These are phyloP conservation scores for Paramecium bursaria DNA, from an alignment of 73 alveolate genomes.

Conservation along the genomic window DNA sequence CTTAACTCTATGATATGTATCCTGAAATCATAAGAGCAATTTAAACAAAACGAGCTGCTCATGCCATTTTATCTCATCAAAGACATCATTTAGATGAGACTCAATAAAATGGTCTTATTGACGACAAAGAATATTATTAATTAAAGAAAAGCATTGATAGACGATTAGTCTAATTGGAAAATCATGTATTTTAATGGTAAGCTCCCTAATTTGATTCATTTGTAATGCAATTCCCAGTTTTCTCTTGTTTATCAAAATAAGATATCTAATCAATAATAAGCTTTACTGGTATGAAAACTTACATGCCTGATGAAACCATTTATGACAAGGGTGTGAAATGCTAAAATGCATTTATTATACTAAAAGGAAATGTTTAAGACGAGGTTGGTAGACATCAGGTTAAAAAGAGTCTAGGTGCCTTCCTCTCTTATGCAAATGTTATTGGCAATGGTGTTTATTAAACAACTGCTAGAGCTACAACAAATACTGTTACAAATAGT, in stretches of 20 bases:
- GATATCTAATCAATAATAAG: conserved; percentile 52
- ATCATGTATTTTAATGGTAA: conserved; percentile 61
- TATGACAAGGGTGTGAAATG: conserved; percentile 67
- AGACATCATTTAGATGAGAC: conserved; percentile 61
- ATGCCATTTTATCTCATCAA: conserved; percentile 61
- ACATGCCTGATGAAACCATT: conserved; percentile 46
- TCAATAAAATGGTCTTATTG: conserved; percentile 60
- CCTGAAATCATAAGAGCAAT: conserved; percentile 76
- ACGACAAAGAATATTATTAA: conserved; percentile 59
- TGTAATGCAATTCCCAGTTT: conserved; percentile 67
- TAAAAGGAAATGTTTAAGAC: conserved; percentile 65
- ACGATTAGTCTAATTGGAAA: conserved; percentile 61
- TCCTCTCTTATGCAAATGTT: conserved; percentile 63
- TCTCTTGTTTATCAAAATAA: conserved; percentile 40
- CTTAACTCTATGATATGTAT: conserved; percentile 64
- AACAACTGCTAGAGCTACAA: conserved; percentile 28
- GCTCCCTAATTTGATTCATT: conserved; percentile 59
- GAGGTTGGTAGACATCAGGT: conserved; percentile 43
- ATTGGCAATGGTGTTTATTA: conserved; percentile 33
- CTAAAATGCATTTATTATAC: conserved; percentile 44
- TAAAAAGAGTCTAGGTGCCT: conserved; percentile 61
- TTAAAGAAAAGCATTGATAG: conserved; percentile 50
- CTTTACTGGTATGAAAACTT: conserved; percentile 34
- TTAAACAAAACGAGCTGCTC: conserved; percentile 76
- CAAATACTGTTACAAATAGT: conserved; percentile 9